Evolutionary conservation across 2,329 filamentous ascomycete genomes (phyloP), one percentile per base, ranked within the genome.

Genomic region (Arthrobotrys sphaeroides): DNA sequence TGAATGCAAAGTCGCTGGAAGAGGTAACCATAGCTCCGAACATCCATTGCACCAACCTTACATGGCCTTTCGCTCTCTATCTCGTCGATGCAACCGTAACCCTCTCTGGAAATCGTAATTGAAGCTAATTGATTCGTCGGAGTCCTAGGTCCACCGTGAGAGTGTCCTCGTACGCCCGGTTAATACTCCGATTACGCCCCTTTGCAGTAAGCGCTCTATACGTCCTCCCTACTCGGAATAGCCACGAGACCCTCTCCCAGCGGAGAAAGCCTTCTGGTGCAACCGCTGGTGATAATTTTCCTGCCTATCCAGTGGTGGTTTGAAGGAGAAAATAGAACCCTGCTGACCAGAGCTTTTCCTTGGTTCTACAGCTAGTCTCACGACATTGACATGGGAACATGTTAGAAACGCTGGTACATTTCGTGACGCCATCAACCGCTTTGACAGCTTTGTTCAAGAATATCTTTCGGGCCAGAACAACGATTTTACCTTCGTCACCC

Each of bases 301-400:
- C 24, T 61, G n/a, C 36, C 20, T 57, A 55, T 36, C 36, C 31
- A 1, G 5, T 2, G 20, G 45, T 36, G 24, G 24, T 69, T 28
- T 51, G 12, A 20, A 28, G 12, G 26, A 62, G 5, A 33, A 31
- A 53, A 33, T 20, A 33, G 12, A 20, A 64, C 33, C 57, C 31
- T 69, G 64, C 72, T 75, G 47, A 75, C 57, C 33, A 68, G 59
- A 40, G 20, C 22, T 43, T 12, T 55, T 38, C 45, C 20, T 62
- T 45, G 26, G 64, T 68, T 10, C 60, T 81, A 79, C 82, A 97
- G 94, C 95, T 82, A 97, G 94, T 85, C 87, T 99, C 83, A 99
- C 95, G 49, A 99, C 95, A 79, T 86, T 99, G 81, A 98, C 95
- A 65, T 99, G 95, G 95, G 95, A 99, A 84, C 94, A 99, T 85